Percentiles rank a stretch among this genome's conserved stretches.
Evolutionary conservation across 1,139 yeast genomes (phyloP).

Genomic region (Suhomyces kunorum): DNA sequence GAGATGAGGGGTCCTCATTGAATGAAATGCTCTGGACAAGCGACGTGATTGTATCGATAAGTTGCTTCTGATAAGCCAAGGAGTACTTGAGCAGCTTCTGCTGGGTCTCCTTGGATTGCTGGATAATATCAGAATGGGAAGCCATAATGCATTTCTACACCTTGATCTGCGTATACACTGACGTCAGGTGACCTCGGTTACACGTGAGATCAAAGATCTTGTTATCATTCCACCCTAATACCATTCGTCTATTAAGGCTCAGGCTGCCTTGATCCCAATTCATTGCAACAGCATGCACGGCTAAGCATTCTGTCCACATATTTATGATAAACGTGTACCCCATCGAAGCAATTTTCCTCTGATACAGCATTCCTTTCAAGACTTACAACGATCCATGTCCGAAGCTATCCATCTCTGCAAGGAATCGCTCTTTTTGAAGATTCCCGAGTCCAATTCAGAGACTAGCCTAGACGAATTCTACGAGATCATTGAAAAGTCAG

Average conservation of each 20-base stretch:
- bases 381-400: constrained; percentile 6
- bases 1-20: constrained; percentile 25
- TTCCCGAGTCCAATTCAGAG: constrained; percentile 13
- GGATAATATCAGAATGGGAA: constrained; percentile 33
- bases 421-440: constrained; percentile 20
- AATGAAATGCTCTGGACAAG: constrained; percentile 32
- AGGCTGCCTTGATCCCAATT: neutral
- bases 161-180: too few species aligned
- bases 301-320: too few species aligned
- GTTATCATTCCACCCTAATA: constrained; percentile 1
- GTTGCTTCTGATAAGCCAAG: constrained; percentile 29
- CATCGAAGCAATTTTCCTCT: too few species aligned
- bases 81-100: constrained; percentile 31
- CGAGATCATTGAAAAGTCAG: neutral
- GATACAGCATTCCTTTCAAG: neutral
- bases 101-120: constrained; percentile 42
- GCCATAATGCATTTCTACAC: constrained; percentile 14
- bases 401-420: constrained; percentile 13
- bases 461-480: constrained; percentile 2
- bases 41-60: constrained; percentile 27
- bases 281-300: too few species aligned
- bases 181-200: neutral
- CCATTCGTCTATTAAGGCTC: constrained; percentile 1
- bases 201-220: constrained; percentile 1
- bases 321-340: too few species aligned